A percentile compares a stretch with the other conserved stretches of the same genome.
Evolutionary conservation across 768 basidiomycete genomes (phyloP).

Genomic region (Pleurotus citrinopileatus): DNA sequence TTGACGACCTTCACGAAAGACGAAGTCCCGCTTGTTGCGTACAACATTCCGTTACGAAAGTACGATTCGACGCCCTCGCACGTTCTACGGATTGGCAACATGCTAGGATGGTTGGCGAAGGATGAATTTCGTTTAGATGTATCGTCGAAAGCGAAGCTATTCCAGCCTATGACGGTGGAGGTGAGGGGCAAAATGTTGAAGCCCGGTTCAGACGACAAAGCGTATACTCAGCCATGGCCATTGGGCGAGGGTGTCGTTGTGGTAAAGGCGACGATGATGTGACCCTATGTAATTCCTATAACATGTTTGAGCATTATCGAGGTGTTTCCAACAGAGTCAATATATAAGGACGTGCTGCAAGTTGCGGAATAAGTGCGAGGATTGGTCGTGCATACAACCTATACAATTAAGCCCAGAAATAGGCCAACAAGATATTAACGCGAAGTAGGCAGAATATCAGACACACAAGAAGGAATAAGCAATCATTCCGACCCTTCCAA

Average conservation of each 20-base stretch:
- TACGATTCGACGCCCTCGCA: not conserved
- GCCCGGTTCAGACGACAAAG: not conserved
- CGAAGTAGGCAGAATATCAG: not conserved
- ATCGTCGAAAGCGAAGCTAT: not conserved
- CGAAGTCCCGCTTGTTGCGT: not conserved
- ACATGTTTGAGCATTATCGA: too few relatives aligned
- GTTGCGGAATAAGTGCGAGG: constrained; percentile 8
- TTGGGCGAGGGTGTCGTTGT: not conserved
- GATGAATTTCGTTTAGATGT: not conserved
- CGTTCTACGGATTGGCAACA: not conserved
- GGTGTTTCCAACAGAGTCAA: too few relatives aligned
- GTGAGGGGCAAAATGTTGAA: not conserved
- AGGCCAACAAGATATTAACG: too few relatives aligned
- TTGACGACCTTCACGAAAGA: not conserved
- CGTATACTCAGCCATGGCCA: not conserved
- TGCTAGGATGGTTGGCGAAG: not conserved
- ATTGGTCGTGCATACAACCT: too few relatives aligned
- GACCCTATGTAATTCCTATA: too few relatives aligned
- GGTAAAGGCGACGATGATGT: not conserved
- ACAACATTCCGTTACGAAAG: not conserved
- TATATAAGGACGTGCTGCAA: too few relatives aligned
- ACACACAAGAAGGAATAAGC: not conserved
- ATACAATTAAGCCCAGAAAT: too few relatives aligned
- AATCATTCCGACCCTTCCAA: constrained; percentile 30
- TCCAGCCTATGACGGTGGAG: not conserved